Evolutionary conservation across 2,329 filamentous ascomycete genomes (phyloP), one percentile per base, ranked within the genome.

Genomic region (Colletotrichum graminicola): DNA sequence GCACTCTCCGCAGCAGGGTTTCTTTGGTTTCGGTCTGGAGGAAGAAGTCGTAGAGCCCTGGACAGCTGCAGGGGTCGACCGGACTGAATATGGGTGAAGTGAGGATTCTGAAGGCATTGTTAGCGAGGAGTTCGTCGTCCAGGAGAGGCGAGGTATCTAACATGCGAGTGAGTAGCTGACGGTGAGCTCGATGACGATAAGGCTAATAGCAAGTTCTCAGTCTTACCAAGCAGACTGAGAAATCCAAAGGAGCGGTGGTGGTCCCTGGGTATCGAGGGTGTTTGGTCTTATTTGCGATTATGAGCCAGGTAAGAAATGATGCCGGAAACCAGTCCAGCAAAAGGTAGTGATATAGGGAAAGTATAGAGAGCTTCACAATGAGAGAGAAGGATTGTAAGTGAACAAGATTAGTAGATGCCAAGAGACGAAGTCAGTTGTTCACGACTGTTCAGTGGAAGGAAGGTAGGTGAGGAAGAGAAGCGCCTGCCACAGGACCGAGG

Each of bases 361-460:
- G 66, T 41, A 39, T 29, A n/a, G 41, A 56, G 21, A 29, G 49
- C 61, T 52, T 57, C 34, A 34, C 39, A 18, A 39, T 39, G 47
- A 26, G 32, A 45, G 36, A 62, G 61, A 72, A 70, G 26, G 61
- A 72, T 54, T 72, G 66, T 45, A 66, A 6, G 61, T 54, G 70
- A 71, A 71, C 70, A 72, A 49, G 29, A 66, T 72, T 72, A 71
- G 32, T 39, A 29, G 21, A 57, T 51, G 10, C 70, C 54, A 39
- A 51, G 56, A 56, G 61, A 62, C 52, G 36, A 62, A 57, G 36
- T 23, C 26, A 49, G 51, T 12, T 51, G 39, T 63, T 47, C 69
- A 21, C 39, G 7, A 49, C 39, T 64, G 54, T 72, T 72, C 60
- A 32, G 60, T 59, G 52, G 56, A 63, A 36, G 56, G 45, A 47